phyloP scores from a whole-genome alignment of 1,284 basidiomycete species.

The Rhodotorula sp. region DNA sequence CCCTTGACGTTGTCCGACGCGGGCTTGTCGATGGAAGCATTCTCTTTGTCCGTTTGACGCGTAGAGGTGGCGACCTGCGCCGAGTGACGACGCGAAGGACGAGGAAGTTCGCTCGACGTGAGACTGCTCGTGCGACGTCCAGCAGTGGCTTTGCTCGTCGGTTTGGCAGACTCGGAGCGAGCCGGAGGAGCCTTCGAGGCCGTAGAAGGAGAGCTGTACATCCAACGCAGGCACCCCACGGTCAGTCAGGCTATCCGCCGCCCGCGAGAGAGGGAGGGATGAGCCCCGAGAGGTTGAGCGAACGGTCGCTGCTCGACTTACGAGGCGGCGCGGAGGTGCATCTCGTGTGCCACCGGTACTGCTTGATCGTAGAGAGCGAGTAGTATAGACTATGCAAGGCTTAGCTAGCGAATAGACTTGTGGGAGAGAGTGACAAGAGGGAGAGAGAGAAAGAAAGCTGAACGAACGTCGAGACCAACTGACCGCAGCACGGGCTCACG shows the following conservation, averaged over 20 bases:
- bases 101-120: not conserved
- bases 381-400: not conserved
- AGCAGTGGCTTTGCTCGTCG: not conserved
- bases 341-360: not conserved
- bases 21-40: not conserved
- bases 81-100: not conserved
- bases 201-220: not conserved
- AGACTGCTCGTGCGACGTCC: not conserved
- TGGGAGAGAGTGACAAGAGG: not conserved
- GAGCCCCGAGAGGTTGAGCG: not conserved
- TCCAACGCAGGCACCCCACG: not conserved
- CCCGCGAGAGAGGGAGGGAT: not conserved
- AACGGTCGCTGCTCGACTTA: not conserved
- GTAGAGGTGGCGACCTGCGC: not conserved
- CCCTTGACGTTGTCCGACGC: not conserved
- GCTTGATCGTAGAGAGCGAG: not conserved
- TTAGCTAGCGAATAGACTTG: not conserved
- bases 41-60: not conserved
- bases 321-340: not conserved
- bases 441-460: not conserved
- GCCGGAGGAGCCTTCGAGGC: not conserved
- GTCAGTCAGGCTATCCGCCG: not conserved
- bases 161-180: not conserved
- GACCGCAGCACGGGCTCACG: not conserved
- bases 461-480: not conserved